Base-by-base conservation (phyloP, 169 alveolate genomes). In the Condylostoma magnum region DNA sequence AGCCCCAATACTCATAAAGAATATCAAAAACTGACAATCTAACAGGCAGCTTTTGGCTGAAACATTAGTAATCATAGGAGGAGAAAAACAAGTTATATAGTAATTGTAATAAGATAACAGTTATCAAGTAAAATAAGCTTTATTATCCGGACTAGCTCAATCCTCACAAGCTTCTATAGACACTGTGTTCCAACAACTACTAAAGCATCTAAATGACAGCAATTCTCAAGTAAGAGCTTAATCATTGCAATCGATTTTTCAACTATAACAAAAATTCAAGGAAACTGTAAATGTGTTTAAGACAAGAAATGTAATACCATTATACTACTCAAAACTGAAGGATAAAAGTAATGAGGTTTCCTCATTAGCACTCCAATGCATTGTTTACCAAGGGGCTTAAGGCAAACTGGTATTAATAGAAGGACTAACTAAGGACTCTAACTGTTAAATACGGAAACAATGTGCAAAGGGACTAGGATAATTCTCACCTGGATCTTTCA, bases 401-500 rank as follows among this genome's bases (percentile, higher is more conserved):
- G 93, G 93, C 1, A 88, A 86, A 77, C 74, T 86, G n/a, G 77
- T 82, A 74, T 80, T 86, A 18, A 86, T 86, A 25, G 90, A 86
- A 70, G 93, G 90, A 27, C 65, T 86, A 44, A 82, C 88, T 10
- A 86, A 86, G 68, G 90, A 86, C 52, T 63, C 58, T n/a, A 80
- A 77, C 60, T 83, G 80, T 56, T 37, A 65, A 43, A 79, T 85
- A 5, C 77, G 90, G 31, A 74, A 80, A 12, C 84, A 82, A 56
- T 80, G 86, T 57, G 87, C 86, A 3, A 44, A 67, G n/a, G 93
- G 93, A 0, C 43, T 86, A 28, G 93, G 87, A 34, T 72, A 69
- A 47, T 70, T 79, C 30, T 90, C 90, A n/a, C 80, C 82, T 12
- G 78, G 74, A 20, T 77, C 89, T 50, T 76, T 86, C 54, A 79